Base-by-base conservation (phyloP, 2,329 filamentous ascomycete genomes). In the Fusarium sp. region DNA sequence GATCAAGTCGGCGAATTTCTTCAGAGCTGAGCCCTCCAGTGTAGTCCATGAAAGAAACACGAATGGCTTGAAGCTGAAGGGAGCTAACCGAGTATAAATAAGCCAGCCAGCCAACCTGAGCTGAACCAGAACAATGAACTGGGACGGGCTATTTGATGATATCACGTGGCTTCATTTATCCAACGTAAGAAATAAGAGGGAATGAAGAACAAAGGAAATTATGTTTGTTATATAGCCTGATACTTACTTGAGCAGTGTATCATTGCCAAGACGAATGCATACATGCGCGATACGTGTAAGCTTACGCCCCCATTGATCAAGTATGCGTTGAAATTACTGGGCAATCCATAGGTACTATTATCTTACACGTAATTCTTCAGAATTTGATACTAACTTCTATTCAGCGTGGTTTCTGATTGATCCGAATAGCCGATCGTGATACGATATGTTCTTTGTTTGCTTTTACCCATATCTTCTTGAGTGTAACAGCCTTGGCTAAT, bases 111-210 rank as follows among this genome's bases (percentile, higher is more conserved):
- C n/a, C n/a, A n/a, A 15, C 36, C 20, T 46, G 29, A 66, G 11
- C 18, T 47, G 52, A 58, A 4, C 27, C 27, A 27, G 27, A 27
- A 27, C 27, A 27, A 27, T 27, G 27, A 27, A 27, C 5, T 27
- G 27, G 27, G 22, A 35, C 41, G 29, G 53, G n/a, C 36, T 31
- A 29, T 41, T 38, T 62, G 49, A 61, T 56, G 39, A 41, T 55
- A 63, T 68, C 57, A 68, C 65, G 65, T 68, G 49, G 49, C n/a
- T 25, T 27, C n/a, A 35, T 18, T 25, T 12, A 44, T 62, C 56
- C 44, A 63, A 44, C 42, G 41, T 46, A 39, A 56, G 54, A 68
- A 63, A 9, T n/a, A n/a, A 58, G 39, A 20, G 17, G 20, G 22
- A n/a, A n/a, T 39, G 22, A n/a, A 22, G n/a, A n/a, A n/a, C 18